Evolutionary conservation across 306 rosid genomes (phyloP).

Genomic region (Fagus sylvatica): DNA sequence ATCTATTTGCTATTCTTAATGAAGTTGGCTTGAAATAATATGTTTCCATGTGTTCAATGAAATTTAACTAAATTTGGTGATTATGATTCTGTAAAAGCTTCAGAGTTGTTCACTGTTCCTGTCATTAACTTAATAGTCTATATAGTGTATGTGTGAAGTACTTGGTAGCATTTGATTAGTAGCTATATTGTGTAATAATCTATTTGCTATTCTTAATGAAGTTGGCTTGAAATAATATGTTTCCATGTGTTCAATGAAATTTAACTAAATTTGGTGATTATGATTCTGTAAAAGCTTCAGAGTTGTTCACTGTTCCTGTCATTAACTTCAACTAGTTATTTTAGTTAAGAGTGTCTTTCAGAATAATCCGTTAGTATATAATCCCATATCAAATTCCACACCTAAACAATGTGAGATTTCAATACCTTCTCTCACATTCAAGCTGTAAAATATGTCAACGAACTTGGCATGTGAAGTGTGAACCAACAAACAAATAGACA

Average conservation of each 20-base stretch:
- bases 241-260: conserved; percentile 1
- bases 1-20: conserved; percentile 57
- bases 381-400: too few relatives aligned
- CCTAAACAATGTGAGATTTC: too few relatives aligned
- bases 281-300: neutral
- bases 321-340: neutral
- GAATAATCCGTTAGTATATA: too few relatives aligned
- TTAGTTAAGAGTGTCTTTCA: neutral
- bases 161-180: conserved; percentile 58
- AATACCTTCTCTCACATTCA: too few relatives aligned
- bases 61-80: neutral
- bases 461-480: too few relatives aligned
- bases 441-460: too few relatives aligned
- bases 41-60: neutral
- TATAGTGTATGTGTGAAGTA: conserved; percentile 36
- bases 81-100: neutral
- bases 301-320: neutral
- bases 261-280: neutral
- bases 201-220: conserved; percentile 62
- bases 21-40: conserved; percentile 49
- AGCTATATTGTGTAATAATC: conserved; percentile 48
- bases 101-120: neutral
- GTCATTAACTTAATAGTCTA: too few relatives aligned
- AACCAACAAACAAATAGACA: too few relatives aligned
- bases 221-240: conserved; percentile 38